Percentiles rank a stretch among this genome's conserved stretches.
Evolutionary conservation across 805 yeast genomes (phyloP).

Genomic region (Kodamaea leandrae): DNA sequence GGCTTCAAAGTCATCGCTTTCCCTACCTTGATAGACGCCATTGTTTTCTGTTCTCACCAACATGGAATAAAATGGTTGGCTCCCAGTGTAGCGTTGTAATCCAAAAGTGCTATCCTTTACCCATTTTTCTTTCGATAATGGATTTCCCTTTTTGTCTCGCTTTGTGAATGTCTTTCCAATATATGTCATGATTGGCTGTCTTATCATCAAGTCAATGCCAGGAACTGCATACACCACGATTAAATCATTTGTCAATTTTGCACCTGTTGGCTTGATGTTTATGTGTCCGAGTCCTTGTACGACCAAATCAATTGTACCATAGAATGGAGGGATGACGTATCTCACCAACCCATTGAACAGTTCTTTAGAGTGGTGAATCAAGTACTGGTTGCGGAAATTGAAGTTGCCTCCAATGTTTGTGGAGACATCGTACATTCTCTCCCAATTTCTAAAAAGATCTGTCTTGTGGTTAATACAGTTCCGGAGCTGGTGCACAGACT

Average conservation of each 20-base stretch:
- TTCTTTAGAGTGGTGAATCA: slow-evolving; percentile 19
- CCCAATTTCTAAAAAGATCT: slow-evolving; percentile 29
- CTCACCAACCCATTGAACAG: slow-evolving; percentile 24
- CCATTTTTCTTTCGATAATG: slow-evolving; percentile 22
- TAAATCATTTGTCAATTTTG: slow-evolving; percentile 24
- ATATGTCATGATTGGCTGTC: slow-evolving; percentile 50
- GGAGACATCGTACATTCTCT: slow-evolving; percentile 27
- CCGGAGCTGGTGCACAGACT: slow-evolving; percentile 47
- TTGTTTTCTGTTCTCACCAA: slow-evolving; percentile 10
- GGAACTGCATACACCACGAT: slow-evolving; percentile 49
- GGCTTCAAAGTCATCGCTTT: slow-evolving; percentile 6
- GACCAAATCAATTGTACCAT: slow-evolving; percentile 64
- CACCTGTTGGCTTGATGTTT: slow-evolving; percentile 59
- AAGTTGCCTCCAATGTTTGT: slow-evolving; percentile 23
- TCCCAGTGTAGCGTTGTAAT: slow-evolving; percentile 19
- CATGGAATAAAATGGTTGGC: slow-evolving; percentile 14
- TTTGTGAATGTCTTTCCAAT: slow-evolving; percentile 37
- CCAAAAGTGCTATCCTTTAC: slow-evolving; percentile 18
- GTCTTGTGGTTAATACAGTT: slow-evolving; percentile 43
- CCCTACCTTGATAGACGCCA: not conserved
- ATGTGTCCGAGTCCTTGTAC: slow-evolving; percentile 64
- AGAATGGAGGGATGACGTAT: slow-evolving; percentile 67
- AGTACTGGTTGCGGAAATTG: slow-evolving; percentile 16
- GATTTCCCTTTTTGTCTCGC: slow-evolving; percentile 22
- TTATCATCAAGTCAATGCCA: slow-evolving; percentile 51